Base-by-base conservation (phyloP, 257 asterid species). In the Gentiana macrophylla region DNA sequence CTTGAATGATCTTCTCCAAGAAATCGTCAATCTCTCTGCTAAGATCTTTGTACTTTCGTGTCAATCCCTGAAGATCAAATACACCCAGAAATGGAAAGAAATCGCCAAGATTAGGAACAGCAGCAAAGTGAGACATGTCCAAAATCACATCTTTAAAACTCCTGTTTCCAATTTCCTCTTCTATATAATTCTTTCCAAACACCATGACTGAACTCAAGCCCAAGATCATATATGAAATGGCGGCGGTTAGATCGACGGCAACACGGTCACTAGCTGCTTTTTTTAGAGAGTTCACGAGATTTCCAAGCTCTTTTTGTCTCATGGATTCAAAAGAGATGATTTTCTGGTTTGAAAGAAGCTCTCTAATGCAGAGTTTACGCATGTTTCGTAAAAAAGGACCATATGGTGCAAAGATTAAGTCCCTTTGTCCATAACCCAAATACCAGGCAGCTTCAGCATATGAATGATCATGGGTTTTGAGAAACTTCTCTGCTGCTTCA, bases 31-130 rank as follows among this genome's bases (percentile, higher is more conserved):
- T 64, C 35, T 60, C 60, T 33, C 46, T 61, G 2, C 49, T 33
- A 24, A 70, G 54, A 8, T 41, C 46, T 54, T 67, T 67, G 12
- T 60, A 32, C 5, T 49, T 36, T n/a, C 62, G 48, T 35, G 4
- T 67, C 32, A 67, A 6, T 4, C 72, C 72, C 24, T 67, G 72
- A 13, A 67, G 62, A 55, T 67, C 72, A 38, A 67, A 50, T 32
- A 15, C 49, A 32, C 68, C 63, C 35, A 68, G 61, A 48, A 50
- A 68, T 8, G 56, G 68, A 2, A 60, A n/a, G n/a, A n/a, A n/a
- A n/a, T n/a, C n/a, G n/a, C n/a, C 68, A 37, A 68, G 56, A 45
- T 68, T 68, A 12, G 67, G 68, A 24, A 46, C 32, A 4, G 67
- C 62, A 1, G n/a, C 56, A 24, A 59, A 1, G 0, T 32, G 48